Percentiles rank a stretch among this genome's conserved stretches.
These are phyloP conservation scores for Quillaja saponaria DNA, from an alignment of 306 rosid genomes.

Conservation along the genomic window DNA sequence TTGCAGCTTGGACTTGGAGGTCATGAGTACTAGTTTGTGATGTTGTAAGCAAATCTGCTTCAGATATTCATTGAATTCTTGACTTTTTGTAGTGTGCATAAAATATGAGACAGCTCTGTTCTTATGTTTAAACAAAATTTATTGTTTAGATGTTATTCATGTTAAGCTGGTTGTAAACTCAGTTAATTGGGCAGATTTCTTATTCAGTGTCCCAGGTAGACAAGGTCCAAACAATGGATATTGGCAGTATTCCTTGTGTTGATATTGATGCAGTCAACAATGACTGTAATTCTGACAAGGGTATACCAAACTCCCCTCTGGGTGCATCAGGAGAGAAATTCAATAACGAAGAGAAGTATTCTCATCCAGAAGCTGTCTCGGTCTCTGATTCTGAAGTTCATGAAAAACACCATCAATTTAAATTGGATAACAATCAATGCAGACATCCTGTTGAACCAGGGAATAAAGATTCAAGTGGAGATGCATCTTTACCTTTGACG, in stretches of 20 bases:
- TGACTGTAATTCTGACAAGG: constrained; percentile 37
- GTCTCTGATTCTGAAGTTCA: constrained; percentile 34
- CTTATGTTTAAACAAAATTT: constrained; percentile 15
- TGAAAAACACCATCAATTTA: constrained; percentile 31
- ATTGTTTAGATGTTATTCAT: constrained; percentile 15
- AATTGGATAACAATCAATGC: constrained; percentile 32
- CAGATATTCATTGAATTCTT: too few relatives aligned
- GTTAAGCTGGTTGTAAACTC: constrained; percentile 18
- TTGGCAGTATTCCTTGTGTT: constrained; percentile 39
- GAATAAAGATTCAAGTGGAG: constrained; percentile 33
- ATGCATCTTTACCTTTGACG: constrained; percentile 35
- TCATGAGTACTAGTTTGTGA: too few relatives aligned
- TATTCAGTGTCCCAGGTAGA: constrained; percentile 44
- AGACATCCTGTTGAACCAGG: constrained; percentile 31
- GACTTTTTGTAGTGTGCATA: constrained; percentile 6
- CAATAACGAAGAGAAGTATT: constrained; percentile 32
- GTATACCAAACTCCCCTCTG: constrained; percentile 30
- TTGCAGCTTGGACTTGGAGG: neutral
- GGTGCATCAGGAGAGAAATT: constrained; percentile 37
- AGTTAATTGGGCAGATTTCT: constrained; percentile 7
- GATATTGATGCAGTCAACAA: constrained; percentile 43
- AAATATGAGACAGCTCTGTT: constrained; percentile 23
- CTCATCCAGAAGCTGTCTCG: constrained; percentile 28
- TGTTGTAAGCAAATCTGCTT: too few relatives aligned
- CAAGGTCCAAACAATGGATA: constrained; percentile 33